Percentiles rank a stretch among this genome's conserved stretches.
phyloP scores from a whole-genome alignment of 192 early-diverging fungal genomes.

The Spinellus fusiger region DNA sequence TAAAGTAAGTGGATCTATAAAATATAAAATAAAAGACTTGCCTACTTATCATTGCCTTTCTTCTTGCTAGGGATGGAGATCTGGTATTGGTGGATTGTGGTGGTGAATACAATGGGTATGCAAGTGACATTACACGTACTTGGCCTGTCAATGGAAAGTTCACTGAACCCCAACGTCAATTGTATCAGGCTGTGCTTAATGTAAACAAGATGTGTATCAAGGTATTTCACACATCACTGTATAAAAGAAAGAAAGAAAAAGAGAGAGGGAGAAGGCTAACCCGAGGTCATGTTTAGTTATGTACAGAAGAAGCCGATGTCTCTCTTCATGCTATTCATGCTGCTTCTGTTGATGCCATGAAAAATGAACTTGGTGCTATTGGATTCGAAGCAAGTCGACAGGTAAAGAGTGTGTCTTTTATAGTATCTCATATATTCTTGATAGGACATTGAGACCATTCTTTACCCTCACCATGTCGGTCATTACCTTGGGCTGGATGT shows the following conservation, averaged over 20 bases:
- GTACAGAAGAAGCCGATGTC: conserved; percentile 43
- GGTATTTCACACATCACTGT: conserved; percentile 37
- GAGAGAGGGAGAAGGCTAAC: background rate
- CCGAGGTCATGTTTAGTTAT: conserved; percentile 28
- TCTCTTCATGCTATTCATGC: conserved; percentile 84
- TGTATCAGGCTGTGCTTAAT: conserved; percentile 81
- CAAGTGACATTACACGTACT: conserved; percentile 88
- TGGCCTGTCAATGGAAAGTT: conserved; percentile 92
- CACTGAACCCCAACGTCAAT: conserved; percentile 64
- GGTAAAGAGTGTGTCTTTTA: too few species aligned
- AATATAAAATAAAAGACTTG: background rate
- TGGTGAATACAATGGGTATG: conserved; percentile 83
- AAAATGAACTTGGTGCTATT: conserved; percentile 63
- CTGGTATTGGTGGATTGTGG: conserved; percentile 90
- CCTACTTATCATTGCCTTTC: background rate
- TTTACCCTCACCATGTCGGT: conserved; percentile 94
- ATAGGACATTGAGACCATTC: conserved; percentile 66
- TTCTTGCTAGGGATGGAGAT: conserved; percentile 57
- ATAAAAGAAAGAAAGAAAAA: background rate
- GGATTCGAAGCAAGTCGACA: conserved; percentile 43
- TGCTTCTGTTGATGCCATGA: conserved; percentile 61
- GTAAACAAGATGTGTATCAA: conserved; percentile 82
- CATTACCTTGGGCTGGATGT: conserved; percentile 96
- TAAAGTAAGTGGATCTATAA: conserved; percentile 32
- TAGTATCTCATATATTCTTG: too few species aligned